These are phyloP conservation scores for Aspergillus taichungensis DNA, from an alignment of 495 filamentous ascomycete species.

Conservation along the genomic window DNA sequence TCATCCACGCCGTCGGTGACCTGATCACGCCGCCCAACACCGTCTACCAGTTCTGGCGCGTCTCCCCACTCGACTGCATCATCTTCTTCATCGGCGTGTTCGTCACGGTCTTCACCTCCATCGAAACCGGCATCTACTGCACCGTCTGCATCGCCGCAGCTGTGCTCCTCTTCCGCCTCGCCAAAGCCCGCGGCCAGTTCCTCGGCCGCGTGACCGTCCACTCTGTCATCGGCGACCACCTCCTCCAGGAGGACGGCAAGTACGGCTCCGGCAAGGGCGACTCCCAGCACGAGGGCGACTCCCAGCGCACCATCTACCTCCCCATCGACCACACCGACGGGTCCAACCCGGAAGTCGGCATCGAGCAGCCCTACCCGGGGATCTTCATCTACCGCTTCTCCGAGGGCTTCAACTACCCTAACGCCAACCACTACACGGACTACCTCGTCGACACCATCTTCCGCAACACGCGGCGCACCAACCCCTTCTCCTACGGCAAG, in stretches of 20 bases:
- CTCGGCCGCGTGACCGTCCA: constrained; percentile 82
- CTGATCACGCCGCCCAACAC: constrained; percentile 90
- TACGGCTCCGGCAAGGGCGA: constrained; percentile 44
- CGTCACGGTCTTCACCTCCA: constrained; percentile 78
- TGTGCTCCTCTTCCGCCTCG: constrained; percentile 75
- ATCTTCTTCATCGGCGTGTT: constrained; percentile 95
- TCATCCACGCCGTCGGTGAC: constrained; percentile 95
- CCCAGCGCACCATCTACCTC: constrained; percentile 71
- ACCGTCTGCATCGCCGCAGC: constrained; percentile 68
- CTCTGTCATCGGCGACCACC: constrained; percentile 76
- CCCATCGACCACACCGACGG: constrained; percentile 83
- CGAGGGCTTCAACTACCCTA: constrained; percentile 95
- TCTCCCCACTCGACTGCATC: constrained; percentile 79
- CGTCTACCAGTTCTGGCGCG: constrained; percentile 92
- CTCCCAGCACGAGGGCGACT: constrained; percentile 19
- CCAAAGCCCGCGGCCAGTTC: constrained; percentile 81
- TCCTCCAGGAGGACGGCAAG: constrained; percentile 53
- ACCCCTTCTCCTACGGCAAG: constrained; percentile 49
- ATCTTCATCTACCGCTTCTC: constrained; percentile 97
- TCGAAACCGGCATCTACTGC: constrained; percentile 89
- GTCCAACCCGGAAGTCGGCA: constrained; percentile 76
- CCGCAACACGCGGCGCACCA: constrained; percentile 67
- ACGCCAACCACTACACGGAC: constrained; percentile 86
- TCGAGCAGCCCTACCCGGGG: constrained; percentile 78
- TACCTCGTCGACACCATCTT: constrained; percentile 68